Evolutionary conservation across 129 eudicot species (phyloP).

Genomic region (Saussurea involucrata): DNA sequence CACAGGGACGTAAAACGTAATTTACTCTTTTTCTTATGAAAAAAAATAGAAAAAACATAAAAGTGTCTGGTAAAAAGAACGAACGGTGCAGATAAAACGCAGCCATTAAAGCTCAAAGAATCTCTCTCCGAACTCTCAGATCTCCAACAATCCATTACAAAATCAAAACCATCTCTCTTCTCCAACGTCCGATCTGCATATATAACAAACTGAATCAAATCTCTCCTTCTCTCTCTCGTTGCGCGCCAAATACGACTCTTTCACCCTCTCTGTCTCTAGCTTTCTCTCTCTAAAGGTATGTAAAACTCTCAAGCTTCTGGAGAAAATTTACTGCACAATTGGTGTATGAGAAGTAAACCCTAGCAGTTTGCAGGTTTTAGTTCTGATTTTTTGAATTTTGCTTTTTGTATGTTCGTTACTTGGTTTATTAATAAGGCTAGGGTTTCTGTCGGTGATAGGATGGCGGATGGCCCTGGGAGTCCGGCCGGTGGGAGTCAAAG

Average conservation of each 20-base stretch:
- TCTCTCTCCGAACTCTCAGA: constrained; percentile 19
- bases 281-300: constrained; percentile 27
- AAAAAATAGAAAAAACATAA: neutral
- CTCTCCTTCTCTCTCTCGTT: neutral
- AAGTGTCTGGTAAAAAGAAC: constrained; percentile 13
- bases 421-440: constrained; percentile 23
- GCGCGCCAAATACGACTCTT: constrained; percentile 53
- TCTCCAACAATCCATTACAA: constrained; percentile 15
- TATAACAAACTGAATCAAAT: constrained; percentile 1
- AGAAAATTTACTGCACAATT: neutral
- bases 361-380: neutral
- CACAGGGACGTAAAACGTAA: too few relatives aligned
- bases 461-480: constrained; percentile 54
- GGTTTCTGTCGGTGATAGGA: constrained; percentile 41
- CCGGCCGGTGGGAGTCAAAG: constrained; percentile 69
- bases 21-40: neutral
- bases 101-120: constrained; percentile 28
- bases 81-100: constrained; percentile 33
- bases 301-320: neutral
- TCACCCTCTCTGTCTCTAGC: constrained; percentile 12
- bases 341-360: neutral
- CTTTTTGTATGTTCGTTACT: neutral
- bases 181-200: constrained; percentile 56
- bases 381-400: neutral
- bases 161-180: constrained; percentile 22